Conservation (phyloP, 768 basidiomycete genomes). For the Suillus decipiens region DNA sequence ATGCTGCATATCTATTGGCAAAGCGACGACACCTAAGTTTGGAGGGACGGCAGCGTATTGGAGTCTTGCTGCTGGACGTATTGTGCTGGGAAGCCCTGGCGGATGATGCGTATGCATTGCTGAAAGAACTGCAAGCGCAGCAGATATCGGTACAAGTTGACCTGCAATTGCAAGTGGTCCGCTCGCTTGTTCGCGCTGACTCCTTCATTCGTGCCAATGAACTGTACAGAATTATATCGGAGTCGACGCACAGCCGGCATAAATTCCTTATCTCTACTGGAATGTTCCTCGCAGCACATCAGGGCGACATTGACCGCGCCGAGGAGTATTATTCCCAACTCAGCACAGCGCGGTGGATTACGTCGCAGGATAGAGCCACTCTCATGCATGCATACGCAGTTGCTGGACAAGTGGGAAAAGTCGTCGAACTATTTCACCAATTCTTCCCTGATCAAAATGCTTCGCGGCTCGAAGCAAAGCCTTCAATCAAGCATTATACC, state of each 20-base stretch:
- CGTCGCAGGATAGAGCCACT: slow-evolving; percentile 38
- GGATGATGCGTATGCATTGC: slow-evolving; percentile 42
- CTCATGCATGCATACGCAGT: slow-evolving; percentile 59
- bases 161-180: slow-evolving; percentile 40
- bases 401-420: slow-evolving; percentile 40
- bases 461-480: slow-evolving; percentile 33
- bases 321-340: slow-evolving; percentile 46
- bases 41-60: slow-evolving; percentile 32
- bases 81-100: slow-evolving; percentile 35
- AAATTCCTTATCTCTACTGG: slow-evolving; percentile 42
- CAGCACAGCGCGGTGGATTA: slow-evolving; percentile 27
- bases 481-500: slow-evolving; percentile 54
- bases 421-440: slow-evolving; percentile 52
- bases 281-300: slow-evolving; percentile 52
- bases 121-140: slow-evolving; percentile 42
- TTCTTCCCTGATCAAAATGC: slow-evolving; percentile 49
- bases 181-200: slow-evolving; percentile 43
- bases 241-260: slow-evolving; percentile 18
- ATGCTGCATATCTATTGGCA: slow-evolving; percentile 32
- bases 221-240: slow-evolving; percentile 39
- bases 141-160: slow-evolving; percentile 29
- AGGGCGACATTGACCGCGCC: slow-evolving; percentile 49
- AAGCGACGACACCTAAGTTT: slow-evolving; percentile 26
- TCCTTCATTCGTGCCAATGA: slow-evolving; percentile 45
- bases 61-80: slow-evolving; percentile 44